Evolutionary conservation across 768 basidiomycete species (phyloP), one percentile per base, ranked within the genome.

Genomic region (Peribolospora baueri): DNA sequence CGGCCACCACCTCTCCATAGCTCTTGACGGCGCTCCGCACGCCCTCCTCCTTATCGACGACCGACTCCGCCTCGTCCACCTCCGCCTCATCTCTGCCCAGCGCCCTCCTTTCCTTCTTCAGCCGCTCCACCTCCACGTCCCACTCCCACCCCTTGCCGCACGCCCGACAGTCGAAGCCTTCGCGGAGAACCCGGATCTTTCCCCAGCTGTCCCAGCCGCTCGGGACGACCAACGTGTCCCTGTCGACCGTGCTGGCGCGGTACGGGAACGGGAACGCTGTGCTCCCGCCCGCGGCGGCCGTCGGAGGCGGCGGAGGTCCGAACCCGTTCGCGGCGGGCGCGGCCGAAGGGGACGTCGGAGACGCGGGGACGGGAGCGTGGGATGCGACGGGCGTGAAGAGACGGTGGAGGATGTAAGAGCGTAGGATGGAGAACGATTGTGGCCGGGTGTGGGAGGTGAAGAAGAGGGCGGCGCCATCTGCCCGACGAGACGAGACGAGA

Each of bases 161-260:
- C 50, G 71, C 64, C 57, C 77, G 79, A 1, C 83, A 78, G 53
- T 93, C 87, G 61, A 95, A 98, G 0, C 84, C 84, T 46, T 97
- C 93, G 55, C 87, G 70, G 54, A 97, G 69, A 1, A 95, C 81
- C 3, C 74, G 72, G 56, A 95, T 91, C 71, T 95, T 97, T 0
- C 90, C 88, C 84, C 86, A 93, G 60, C 83, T 85, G 64, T 97
- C 93, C 93, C 93, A 98, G 1, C 93, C 93, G 2, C 85, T 76
- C 1, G 91, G 93, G 5, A 97, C 79, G 48, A 93, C 76, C 52
- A 95, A 81, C 9, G 77, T 80, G 63, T 95, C 90, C 41, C 93
- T 78, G 65, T 97, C 93, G 49, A 97, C 71, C 0, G 84, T 81
- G 65, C 95, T 97, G 2, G 93, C 81, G 60, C 82, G 81, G 54